Base-by-base conservation (phyloP, 352 stramenopile species). In the Phytophthora quininea region DNA sequence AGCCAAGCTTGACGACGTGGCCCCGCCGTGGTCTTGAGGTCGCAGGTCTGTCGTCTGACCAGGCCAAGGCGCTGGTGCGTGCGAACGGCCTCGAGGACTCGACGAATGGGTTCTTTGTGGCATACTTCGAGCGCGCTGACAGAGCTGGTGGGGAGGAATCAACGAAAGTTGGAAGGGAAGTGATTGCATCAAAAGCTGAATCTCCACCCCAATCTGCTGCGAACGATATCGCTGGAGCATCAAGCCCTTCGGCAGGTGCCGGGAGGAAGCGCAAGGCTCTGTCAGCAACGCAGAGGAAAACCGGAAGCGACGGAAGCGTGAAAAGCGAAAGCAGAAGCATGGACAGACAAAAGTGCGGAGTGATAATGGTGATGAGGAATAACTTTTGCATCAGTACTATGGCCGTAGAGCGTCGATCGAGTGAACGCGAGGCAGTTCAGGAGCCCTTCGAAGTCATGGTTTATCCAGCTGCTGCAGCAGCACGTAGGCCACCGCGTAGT, bases 91-190 rank as follows among this genome's bases (percentile, higher is more conserved):
- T 96, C 40, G 93, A 98, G 50, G 93, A 99, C 75, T 88, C 84
- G 45, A 98, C 96, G 3, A 98, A 98, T 74, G 97, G 96, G 24
- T 99, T 99, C 74, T 99, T 99, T 67, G 96, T 99, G 4, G 86
- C 90, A 32, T 98, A 97, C 73, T 98, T 99, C 75, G 92, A 98
- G 62, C 85, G 95, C 4, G 56, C 45, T 35, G 57, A 57, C 47
- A 45, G 64, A 15, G 43, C 35, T 46, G 49, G 29, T 19, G 43
- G 29, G 5, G 54, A 14, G 30, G 50, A 15, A 3, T 7, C 24
- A 54, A 46, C 29, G 59, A 24, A 24, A 24, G 19, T 24, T 24
- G 19, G 19, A 24, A 24, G 19, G 19, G 19, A 24, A 24, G 19
- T 27, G 53, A 51, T 3, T 11, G 42, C 3, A 27, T 43, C 46